Conservation (phyloP, 2,329 filamentous ascomycete genomes). For the Exophiala aquamarina region DNA sequence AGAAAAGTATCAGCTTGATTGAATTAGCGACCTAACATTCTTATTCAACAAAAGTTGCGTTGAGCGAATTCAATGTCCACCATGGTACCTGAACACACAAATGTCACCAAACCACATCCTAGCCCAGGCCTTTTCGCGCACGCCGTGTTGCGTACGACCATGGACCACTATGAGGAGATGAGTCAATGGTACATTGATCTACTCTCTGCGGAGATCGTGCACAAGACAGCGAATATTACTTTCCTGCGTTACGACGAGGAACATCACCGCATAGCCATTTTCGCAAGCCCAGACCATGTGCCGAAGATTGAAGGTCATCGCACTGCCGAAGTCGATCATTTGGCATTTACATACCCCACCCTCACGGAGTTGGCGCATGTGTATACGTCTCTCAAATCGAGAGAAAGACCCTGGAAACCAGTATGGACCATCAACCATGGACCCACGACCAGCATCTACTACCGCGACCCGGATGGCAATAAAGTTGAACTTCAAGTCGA, state of each 20-base stretch:
- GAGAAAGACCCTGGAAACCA: constrained; percentile 35
- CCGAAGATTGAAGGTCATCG: constrained; percentile 19
- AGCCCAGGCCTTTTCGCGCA: background rate
- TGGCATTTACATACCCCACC: constrained; percentile 42
- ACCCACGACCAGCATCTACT: constrained; percentile 48
- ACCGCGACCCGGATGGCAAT: constrained; percentile 51
- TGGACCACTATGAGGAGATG: background rate
- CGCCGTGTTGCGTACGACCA: background rate
- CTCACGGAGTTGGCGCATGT: constrained; percentile 37
- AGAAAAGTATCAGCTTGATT: no score
- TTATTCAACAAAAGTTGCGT: no score
- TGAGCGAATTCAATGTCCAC: no score
- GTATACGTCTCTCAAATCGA: constrained; percentile 30
- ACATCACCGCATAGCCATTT: constrained; percentile 45
- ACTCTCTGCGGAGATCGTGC: background rate
- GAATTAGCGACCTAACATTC: no score
- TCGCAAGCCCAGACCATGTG: constrained; percentile 27
- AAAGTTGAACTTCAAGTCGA: constrained; percentile 49
- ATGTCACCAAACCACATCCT: no score
- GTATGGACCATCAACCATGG: constrained; percentile 50
- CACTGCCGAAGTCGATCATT: constrained; percentile 34
- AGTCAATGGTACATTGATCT: background rate
- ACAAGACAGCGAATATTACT: background rate
- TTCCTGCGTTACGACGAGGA: constrained; percentile 12
- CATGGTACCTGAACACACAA: no score